phyloP scores from a whole-genome alignment of 306 rosid genomes.

The Prunus mume region DNA sequence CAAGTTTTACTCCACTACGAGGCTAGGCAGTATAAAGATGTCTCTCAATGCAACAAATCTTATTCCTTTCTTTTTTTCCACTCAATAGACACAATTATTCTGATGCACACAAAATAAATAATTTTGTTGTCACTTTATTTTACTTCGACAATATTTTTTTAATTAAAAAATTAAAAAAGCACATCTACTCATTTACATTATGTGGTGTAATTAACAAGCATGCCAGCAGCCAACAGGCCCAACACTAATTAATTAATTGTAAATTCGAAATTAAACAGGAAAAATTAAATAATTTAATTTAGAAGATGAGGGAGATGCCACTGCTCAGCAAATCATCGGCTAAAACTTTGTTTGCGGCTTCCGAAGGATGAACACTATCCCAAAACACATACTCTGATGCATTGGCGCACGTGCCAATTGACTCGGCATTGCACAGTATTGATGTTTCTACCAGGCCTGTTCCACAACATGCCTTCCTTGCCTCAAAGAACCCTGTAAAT shows the following conservation, averaged over 20 bases:
- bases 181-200: not conserved
- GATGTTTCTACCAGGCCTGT: slow-evolving; percentile 62
- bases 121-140: too few relatives aligned
- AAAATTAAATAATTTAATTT: not conserved
- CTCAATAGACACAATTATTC: not conserved
- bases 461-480: slow-evolving; percentile 70
- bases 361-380: slow-evolving; percentile 77
- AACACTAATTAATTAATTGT: not conserved
- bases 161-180: not conserved
- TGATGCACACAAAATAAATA: too few relatives aligned
- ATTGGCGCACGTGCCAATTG: slow-evolving; percentile 67
- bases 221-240: not conserved
- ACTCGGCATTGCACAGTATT: slow-evolving; percentile 50
- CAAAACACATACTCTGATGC: slow-evolving; percentile 73
- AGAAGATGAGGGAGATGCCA: slow-evolving; percentile 51
- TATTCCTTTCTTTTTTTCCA: not conserved
- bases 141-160: not conserved
- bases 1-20: too few relatives aligned
- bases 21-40: too few relatives aligned
- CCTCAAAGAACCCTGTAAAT: slow-evolving; percentile 58
- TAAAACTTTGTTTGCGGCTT: slow-evolving; percentile 50
- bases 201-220: not conserved
- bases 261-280: not conserved
- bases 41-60: not conserved
- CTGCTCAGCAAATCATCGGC: slow-evolving; percentile 33